Evolutionary conservation across 352 stramenopile genomes (phyloP).

Genomic region (Pythium dissotocum): DNA sequence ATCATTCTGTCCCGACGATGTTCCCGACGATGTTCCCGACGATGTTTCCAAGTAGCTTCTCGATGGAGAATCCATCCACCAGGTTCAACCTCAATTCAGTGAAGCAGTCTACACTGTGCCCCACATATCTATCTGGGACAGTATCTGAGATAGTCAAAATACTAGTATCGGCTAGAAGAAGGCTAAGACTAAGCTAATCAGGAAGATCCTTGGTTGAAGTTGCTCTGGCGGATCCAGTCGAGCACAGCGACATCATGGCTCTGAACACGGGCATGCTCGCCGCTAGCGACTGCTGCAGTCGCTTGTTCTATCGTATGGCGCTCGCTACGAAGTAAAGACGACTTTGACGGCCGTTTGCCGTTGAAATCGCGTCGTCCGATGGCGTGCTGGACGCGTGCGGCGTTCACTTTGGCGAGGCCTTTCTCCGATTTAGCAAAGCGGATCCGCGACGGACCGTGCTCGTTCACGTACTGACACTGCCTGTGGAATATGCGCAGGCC

Average conservation of each 20-base stretch:
- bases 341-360: slow-evolving; percentile 18
- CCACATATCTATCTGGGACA: slow-evolving; percentile 1
- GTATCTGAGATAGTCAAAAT: background rate
- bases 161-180: background rate
- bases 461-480: slow-evolving; percentile 40
- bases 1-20: background rate
- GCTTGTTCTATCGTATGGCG: slow-evolving; percentile 40
- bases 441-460: slow-evolving; percentile 38
- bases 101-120: background rate
- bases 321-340: slow-evolving; percentile 40
- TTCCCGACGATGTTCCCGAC: too few relatives aligned
- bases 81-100: slow-evolving; percentile 1
- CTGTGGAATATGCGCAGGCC: slow-evolving; percentile 53
- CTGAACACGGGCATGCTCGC: slow-evolving; percentile 24
- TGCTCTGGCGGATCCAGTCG: slow-evolving; percentile 3
- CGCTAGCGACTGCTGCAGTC: slow-evolving; percentile 20
- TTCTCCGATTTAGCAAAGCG: slow-evolving; percentile 41
- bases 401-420: slow-evolving; percentile 43
- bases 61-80: slow-evolving; percentile 1
- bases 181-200: background rate
- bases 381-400: slow-evolving; percentile 40
- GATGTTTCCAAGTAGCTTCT: background rate
- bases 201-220: slow-evolving; percentile 3
- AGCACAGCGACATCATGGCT: background rate
- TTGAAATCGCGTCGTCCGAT: slow-evolving; percentile 37